These are phyloP conservation scores for Eucalyptus fibrosa DNA, from an alignment of 345 rosid species.

Conservation along the genomic window DNA sequence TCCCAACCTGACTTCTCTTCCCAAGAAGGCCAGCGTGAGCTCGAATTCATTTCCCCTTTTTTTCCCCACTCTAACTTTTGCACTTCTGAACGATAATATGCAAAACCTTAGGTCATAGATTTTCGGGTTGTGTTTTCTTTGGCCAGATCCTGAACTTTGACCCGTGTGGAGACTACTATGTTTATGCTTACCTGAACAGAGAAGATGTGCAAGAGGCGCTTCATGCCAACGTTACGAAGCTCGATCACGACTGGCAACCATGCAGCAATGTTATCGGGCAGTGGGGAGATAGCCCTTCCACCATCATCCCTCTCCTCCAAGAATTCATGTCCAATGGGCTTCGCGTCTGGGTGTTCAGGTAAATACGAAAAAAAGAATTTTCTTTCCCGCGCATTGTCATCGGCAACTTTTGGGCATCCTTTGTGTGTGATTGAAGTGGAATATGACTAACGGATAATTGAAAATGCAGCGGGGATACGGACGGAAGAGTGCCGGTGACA, in stretches of 20 bases:
- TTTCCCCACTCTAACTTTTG: not conserved
- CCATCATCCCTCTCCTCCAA: constrained; percentile 44
- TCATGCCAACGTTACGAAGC: constrained; percentile 72
- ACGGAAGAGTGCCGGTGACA: constrained; percentile 74
- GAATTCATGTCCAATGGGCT: constrained; percentile 44
- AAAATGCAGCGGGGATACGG: constrained; percentile 66
- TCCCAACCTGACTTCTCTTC: constrained; percentile 34
- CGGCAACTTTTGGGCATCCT: not conserved
- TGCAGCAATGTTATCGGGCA: constrained; percentile 36
- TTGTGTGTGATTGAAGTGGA: not conserved
- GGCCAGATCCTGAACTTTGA: constrained; percentile 34
- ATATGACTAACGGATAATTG: not conserved
- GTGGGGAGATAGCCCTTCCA: constrained; percentile 64
- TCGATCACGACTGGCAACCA: constrained; percentile 51
- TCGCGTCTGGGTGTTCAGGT: constrained; percentile 76
- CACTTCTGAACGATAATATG: not conserved
- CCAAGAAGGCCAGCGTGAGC: constrained; percentile 19
- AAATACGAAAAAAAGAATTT: not conserved
- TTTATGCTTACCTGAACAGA: constrained; percentile 54
- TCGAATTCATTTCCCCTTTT: not conserved
- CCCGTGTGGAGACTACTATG: constrained; percentile 57
- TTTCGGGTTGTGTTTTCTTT: not conserved
- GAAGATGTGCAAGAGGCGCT: constrained; percentile 69
- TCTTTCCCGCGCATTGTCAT: not conserved
- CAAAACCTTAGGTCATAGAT: not conserved